These are phyloP conservation scores for Trichoderma simmonsii DNA, from an alignment of 2,329 filamentous ascomycete species.

Conservation along the genomic window DNA sequence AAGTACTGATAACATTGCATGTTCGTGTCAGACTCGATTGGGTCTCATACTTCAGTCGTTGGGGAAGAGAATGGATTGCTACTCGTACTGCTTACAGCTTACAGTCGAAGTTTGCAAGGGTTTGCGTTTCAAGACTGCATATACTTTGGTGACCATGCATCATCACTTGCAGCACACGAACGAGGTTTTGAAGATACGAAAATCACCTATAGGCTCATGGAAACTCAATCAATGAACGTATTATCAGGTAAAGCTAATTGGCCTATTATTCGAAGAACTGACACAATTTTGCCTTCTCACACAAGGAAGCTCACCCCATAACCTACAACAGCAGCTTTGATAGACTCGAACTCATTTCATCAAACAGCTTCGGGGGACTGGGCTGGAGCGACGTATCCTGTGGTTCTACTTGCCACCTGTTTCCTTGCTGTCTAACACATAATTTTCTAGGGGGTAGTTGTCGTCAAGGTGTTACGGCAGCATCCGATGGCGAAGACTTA, in stretches of 20 bases:
- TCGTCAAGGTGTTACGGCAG: not conserved
- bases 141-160: not conserved
- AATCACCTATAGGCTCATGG: not conserved
- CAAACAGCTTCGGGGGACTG: not conserved
- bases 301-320: not conserved
- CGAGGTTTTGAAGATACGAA: not conserved
- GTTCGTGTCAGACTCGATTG: not conserved
- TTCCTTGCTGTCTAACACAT: not conserved
- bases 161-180: not conserved
- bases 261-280: not conserved
- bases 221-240: not conserved
- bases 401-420: not conserved
- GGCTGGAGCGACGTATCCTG: not conserved
- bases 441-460: not conserved
- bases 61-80: not conserved
- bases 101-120: not conserved
- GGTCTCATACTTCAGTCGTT: not conserved
- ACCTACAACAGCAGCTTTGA: not conserved
- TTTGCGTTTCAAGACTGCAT: not conserved
- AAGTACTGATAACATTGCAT: not conserved
- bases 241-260: not conserved
- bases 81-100: not conserved
- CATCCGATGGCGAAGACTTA: not conserved
- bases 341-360: not conserved
- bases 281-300: not conserved